A percentile compares a stretch with the other conserved stretches of the same genome.
phyloP scores from a whole-genome alignment of 345 rosid species.

The Crucihimalaya himalaica region DNA sequence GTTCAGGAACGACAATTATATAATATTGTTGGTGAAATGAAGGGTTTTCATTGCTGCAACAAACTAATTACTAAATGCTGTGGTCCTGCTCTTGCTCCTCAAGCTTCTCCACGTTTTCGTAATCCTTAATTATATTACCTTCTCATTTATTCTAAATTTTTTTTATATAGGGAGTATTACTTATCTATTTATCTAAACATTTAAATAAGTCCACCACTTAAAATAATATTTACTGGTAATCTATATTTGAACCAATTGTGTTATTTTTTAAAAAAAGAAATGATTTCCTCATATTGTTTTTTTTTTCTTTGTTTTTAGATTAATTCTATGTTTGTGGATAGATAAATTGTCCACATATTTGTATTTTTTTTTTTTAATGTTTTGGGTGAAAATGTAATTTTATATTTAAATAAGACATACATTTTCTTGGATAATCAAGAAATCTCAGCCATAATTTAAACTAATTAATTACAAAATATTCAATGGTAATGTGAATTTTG shows the following conservation, averaged over 20 bases:
- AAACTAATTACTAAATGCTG: background rate
- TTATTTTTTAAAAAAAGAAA: background rate
- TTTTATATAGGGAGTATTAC: background rate
- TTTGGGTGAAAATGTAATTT: slow-evolving; percentile 7
- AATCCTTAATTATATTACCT: background rate
- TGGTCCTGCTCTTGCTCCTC: background rate
- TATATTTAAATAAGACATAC: background rate
- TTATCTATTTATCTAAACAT: background rate
- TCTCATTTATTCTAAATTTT: background rate
- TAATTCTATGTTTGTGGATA: background rate
- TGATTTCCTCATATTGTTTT: background rate
- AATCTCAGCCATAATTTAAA: background rate
- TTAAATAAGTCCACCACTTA: background rate
- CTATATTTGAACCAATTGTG: background rate
- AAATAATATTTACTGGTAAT: slow-evolving; percentile 10
- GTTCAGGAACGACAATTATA: no score
- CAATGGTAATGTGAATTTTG: background rate
- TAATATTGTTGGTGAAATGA: background rate
- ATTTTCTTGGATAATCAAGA: background rate
- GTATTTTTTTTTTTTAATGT: background rate
- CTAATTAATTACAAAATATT: background rate
- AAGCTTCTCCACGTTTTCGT: background rate
- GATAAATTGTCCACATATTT: background rate
- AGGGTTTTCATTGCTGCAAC: slow-evolving; percentile 24
- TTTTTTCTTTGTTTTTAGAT: background rate